phyloP scores from a whole-genome alignment of 306 rosid genomes.

The Gastrolobium villosum region DNA sequence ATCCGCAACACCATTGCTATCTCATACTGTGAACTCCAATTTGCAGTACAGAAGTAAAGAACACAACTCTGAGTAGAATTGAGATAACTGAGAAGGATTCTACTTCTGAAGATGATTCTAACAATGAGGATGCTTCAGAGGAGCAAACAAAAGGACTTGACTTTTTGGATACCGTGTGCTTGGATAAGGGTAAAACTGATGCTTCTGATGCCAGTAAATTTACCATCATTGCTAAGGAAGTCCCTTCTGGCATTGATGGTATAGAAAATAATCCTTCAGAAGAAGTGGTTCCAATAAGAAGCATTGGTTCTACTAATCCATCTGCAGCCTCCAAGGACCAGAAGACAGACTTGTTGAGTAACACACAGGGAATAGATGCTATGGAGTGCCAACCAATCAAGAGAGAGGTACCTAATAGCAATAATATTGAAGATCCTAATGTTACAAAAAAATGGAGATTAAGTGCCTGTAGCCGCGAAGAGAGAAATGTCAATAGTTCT shows the following conservation, averaged over 20 bases:
- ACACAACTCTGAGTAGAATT: slow-evolving; percentile 56
- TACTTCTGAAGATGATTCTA: too few species aligned
- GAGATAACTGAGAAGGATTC: too few species aligned
- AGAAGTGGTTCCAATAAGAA: neutral
- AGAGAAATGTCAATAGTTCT: slow-evolving; percentile 35
- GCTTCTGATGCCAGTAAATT: neutral
- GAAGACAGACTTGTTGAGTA: slow-evolving; percentile 9
- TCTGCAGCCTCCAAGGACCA: slow-evolving; percentile 18
- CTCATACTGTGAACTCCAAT: too few species aligned
- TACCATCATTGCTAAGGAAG: slow-evolving; percentile 32
- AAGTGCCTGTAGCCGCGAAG: slow-evolving; percentile 45
- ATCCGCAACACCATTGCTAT: slow-evolving; percentile 58
- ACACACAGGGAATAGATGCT: slow-evolving; percentile 33
- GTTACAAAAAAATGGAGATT: slow-evolving; percentile 44
- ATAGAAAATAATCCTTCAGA: slow-evolving; percentile 44
- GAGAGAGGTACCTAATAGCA: slow-evolving; percentile 28
- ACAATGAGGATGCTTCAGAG: slow-evolving; percentile 48
- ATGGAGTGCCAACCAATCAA: slow-evolving; percentile 35
- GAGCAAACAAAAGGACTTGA: slow-evolving; percentile 45
- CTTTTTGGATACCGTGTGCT: slow-evolving; percentile 41
- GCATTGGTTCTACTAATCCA: slow-evolving; percentile 24
- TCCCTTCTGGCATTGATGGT: slow-evolving; percentile 29
- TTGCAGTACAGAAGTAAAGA: too few species aligned
- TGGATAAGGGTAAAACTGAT: slow-evolving; percentile 42
- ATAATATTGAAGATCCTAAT: slow-evolving; percentile 28